Conservation (phyloP, 2,329 filamentous ascomycete species). For the Ascocoryne sarcoides region DNA sequence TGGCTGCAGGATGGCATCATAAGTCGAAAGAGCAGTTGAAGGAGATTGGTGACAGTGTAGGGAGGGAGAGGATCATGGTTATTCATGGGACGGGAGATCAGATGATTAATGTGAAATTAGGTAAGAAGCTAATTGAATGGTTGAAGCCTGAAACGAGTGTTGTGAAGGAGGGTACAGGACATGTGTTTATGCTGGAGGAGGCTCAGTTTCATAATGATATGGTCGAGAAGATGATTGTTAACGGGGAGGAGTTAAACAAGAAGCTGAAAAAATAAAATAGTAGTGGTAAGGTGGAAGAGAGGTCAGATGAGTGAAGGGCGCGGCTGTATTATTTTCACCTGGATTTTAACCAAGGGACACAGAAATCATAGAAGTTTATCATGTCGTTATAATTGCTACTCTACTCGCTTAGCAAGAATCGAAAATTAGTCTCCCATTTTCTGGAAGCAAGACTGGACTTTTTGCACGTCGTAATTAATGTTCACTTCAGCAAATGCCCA, state of each 20-base stretch:
- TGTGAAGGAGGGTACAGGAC: constrained; percentile 64
- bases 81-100: constrained; percentile 67
- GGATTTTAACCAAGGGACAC: no score
- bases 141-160: constrained; percentile 52
- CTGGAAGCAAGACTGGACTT: no score
- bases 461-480: no score
- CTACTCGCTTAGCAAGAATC: no score
- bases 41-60: constrained; percentile 58
- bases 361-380: no score
- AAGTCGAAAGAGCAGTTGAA: constrained; percentile 61
- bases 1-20: constrained; percentile 72
- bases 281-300: no score
- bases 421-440: no score
- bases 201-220: constrained; percentile 55
- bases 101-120: constrained; percentile 72
- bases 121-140: constrained; percentile 55
- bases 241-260: constrained; percentile 12
- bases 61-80: constrained; percentile 65
- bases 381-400: no score
- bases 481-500: no score
- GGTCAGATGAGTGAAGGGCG: no score
- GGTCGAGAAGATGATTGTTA: constrained; percentile 38
- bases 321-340: no score
- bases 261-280: no score
- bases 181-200: constrained; percentile 67